phyloP scores from a whole-genome alignment of 2,329 filamentous ascomycete genomes.

The Pleomassaria siparia region DNA sequence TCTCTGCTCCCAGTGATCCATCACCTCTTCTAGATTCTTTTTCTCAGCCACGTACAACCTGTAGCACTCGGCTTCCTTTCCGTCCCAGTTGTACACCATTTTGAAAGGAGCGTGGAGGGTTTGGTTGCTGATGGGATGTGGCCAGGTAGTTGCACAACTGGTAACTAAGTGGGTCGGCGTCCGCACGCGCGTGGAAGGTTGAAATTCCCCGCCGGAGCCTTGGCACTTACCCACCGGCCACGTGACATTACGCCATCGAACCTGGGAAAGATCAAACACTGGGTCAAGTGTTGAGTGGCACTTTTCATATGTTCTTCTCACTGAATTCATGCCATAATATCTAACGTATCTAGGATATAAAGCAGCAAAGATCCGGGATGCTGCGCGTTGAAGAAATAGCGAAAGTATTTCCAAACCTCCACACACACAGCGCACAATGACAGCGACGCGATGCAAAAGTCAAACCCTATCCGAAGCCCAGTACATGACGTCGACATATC shows the following conservation, averaged over 20 bases:
- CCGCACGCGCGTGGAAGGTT: neutral
- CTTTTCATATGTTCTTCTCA: too few relatives aligned
- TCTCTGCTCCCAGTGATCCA: constrained; percentile 64
- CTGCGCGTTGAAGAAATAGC: too few relatives aligned
- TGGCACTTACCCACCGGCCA: neutral
- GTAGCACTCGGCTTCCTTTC: constrained; percentile 65
- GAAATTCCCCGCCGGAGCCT: constrained; percentile 1
- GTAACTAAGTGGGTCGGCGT: constrained; percentile 9
- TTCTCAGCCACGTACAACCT: constrained; percentile 77
- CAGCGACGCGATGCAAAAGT: too few relatives aligned
- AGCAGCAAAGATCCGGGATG: too few relatives aligned
- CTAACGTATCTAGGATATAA: too few relatives aligned
- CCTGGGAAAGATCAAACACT: too few relatives aligned
- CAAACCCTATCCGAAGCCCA: too few relatives aligned
- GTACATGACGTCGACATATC: too few relatives aligned
- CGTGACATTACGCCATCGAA: neutral
- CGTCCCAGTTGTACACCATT: constrained; percentile 64
- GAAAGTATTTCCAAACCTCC: too few relatives aligned
- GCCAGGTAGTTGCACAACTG: constrained; percentile 24
- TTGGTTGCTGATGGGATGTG: neutral
- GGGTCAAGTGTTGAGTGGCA: too few relatives aligned
- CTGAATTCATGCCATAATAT: too few relatives aligned
- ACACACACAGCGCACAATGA: too few relatives aligned
- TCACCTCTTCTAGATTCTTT: constrained; percentile 72
- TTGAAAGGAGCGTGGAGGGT: neutral